These are phyloP conservation scores for Suhomyces taliae DNA, from an alignment of 1,139 yeast genomes.

Conservation along the genomic window DNA sequence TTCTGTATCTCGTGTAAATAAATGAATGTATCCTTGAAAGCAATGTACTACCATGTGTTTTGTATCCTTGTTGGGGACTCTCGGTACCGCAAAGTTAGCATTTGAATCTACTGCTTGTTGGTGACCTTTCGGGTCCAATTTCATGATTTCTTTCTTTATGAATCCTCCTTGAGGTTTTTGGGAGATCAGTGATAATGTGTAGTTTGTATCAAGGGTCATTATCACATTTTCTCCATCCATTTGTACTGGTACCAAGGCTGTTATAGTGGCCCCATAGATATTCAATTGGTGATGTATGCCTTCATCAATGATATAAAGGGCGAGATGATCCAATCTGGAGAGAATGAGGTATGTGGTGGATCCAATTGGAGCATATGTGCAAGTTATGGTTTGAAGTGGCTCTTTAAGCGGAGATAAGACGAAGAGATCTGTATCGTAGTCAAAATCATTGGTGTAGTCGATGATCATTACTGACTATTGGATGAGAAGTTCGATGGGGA, in stretches of 20 bases:
- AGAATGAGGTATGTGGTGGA: slow-evolving; percentile 1
- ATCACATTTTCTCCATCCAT: slow-evolving; percentile 11
- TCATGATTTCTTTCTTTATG: slow-evolving; percentile 9
- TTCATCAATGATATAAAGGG: slow-evolving; percentile 17
- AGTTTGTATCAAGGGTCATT: slow-evolving; percentile 15
- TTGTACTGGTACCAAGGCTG: slow-evolving; percentile 9
- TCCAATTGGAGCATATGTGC: slow-evolving; percentile 2
- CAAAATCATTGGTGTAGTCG: slow-evolving; percentile 5
- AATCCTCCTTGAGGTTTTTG: not conserved
- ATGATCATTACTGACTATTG: slow-evolving; percentile 2
- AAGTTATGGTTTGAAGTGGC: not conserved
- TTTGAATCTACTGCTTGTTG: slow-evolving; percentile 27
- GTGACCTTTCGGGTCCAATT: slow-evolving; percentile 29
- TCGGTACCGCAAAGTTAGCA: slow-evolving; percentile 19
- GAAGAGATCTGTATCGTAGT: slow-evolving; percentile 7
- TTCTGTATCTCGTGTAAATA: slow-evolving; percentile 11
- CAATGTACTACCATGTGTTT: slow-evolving; percentile 26
- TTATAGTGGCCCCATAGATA: slow-evolving; percentile 18
- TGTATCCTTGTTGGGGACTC: slow-evolving; percentile 7
- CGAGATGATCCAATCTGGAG: slow-evolving; percentile 11
- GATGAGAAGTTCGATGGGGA: not conserved
- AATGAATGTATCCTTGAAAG: slow-evolving; percentile 32
- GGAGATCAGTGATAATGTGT: slow-evolving; percentile 10
- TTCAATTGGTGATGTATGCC: not conserved
- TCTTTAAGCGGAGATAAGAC: slow-evolving; percentile 6